A percentile compares a stretch with the other conserved stretches of the same genome.
Conservation (phyloP, 2,329 filamentous ascomycete genomes). For the Claviceps spartinae region DNA sequence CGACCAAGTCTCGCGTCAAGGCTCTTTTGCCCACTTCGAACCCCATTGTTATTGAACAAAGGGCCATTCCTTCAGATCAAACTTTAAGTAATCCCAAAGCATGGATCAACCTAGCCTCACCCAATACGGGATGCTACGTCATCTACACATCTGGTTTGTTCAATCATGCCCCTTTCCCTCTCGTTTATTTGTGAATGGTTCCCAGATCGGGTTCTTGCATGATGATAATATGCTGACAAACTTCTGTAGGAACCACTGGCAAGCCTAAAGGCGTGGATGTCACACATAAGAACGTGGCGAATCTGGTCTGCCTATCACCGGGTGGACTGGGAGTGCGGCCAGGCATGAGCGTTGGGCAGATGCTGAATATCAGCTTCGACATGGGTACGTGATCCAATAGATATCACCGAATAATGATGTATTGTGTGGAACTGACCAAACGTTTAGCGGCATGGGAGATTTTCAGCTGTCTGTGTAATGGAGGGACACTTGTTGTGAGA, state of each 20-base stretch:
- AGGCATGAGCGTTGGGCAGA: conserved; percentile 39
- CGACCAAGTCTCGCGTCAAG: conserved; percentile 20
- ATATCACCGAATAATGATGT: neutral
- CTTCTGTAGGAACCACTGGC: conserved; percentile 33
- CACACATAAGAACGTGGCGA: conserved; percentile 39
- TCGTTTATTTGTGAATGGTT: neutral
- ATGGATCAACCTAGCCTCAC: conserved; percentile 19
- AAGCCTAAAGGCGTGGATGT: conserved; percentile 46
- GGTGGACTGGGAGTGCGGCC: conserved; percentile 35
- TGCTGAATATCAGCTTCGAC: conserved; percentile 46
- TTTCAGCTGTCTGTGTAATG: conserved; percentile 42
- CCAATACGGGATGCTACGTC: conserved; percentile 29
- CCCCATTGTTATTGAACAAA: conserved; percentile 18
- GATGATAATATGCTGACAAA: neutral
- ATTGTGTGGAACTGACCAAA: conserved; percentile 5
- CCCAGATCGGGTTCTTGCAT: neutral
- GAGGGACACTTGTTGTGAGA: conserved; percentile 40
- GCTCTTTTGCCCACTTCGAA: conserved; percentile 13
- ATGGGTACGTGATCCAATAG: conserved; percentile 34
- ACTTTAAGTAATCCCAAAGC: conserved; percentile 4
- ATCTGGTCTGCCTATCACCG: conserved; percentile 36
- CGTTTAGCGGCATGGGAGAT: conserved; percentile 44
- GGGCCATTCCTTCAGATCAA: neutral
- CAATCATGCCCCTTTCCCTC: no score
- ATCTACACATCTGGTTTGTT: conserved; percentile 40